Base-by-base conservation (phyloP, 2,329 filamentous ascomycete species). In the Tolypocladium nubicola region DNA sequence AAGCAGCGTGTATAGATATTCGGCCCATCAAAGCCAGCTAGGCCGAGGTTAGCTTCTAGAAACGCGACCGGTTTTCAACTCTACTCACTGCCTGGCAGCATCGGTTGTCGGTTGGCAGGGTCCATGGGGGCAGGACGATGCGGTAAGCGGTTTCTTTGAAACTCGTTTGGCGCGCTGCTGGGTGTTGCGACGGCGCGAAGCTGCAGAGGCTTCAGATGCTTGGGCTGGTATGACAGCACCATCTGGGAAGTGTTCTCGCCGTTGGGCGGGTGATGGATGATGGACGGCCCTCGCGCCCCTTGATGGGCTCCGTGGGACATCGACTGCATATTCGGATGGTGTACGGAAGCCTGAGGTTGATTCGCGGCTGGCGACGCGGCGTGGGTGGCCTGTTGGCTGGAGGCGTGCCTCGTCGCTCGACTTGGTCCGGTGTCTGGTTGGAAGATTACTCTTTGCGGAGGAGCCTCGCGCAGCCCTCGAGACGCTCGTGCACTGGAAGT, bases 1-100 rank as follows among this genome's bases (percentile, higher is more conserved):
- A 96, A 80, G 61, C 90, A 95, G 49, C 92, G 86, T 53, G 93
- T 87, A 68, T 97, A 97, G 62, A 97, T 96, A 67, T 95, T 94
- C 2, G 89, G 89, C 1, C 89, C 89, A 60, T 88, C 85, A 64
- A 85, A 88, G 8, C 83, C 83, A 63, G 73, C 76, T 78, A 61
- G 3, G 38, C 4, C 62, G 10, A 49, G 9, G 56, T 65, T 60
- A 63, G 59, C 53, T 41, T 39, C 9, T 21, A 21, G 30, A 52
- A 21, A 52, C 10, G 7, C 30, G 26, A 21, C 6, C 14, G 16
- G 14, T 62, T 7, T 49, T 35, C 39, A 14, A 5, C 54, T n/a
- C 40, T 13, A 80, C 76, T 79, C 78, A 82, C 84, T 85, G 47
- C 87, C 81, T 76, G 87, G 76, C 75, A 84, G 71, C 76, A 77